A percentile compares a stretch with the other conserved stretches of the same genome.
These are phyloP conservation scores for Cylindrodendrum hubeiense DNA, from an alignment of 2,329 filamentous ascomycete species.

Conservation along the genomic window DNA sequence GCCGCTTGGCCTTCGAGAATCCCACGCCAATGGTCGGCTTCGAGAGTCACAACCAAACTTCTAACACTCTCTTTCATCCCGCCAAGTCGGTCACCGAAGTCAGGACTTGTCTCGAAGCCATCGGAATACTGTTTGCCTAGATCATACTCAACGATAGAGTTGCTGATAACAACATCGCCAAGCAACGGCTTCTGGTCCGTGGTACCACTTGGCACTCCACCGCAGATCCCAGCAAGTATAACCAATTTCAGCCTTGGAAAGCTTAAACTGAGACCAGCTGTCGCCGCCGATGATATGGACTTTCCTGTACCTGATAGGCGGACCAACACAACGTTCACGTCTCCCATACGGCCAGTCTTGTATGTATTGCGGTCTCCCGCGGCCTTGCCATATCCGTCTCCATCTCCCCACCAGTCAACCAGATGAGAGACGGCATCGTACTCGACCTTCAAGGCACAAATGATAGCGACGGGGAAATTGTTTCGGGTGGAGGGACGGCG, in stretches of 20 bases:
- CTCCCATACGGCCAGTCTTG: constrained; percentile 36
- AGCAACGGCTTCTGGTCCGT: neutral
- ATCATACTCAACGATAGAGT: constrained; percentile 6
- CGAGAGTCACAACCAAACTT: neutral
- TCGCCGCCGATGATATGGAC: neutral
- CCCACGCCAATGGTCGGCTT: neutral
- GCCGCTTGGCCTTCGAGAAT: neutral
- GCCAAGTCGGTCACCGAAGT: neutral
- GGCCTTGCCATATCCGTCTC: constrained; percentile 32
- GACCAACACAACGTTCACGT: neutral
- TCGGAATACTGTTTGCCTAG: neutral
- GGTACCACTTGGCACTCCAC: neutral
- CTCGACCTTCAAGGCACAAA: constrained; percentile 45
- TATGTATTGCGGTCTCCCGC: constrained; percentile 45
- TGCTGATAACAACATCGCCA: constrained; percentile 15
- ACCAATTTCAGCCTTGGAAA: neutral
- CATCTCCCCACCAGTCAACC: constrained; percentile 31
- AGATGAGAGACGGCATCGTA: constrained; percentile 39
- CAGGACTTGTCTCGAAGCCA: neutral
- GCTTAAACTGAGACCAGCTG: neutral
- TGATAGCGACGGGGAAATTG: constrained; percentile 39
- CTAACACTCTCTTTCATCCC: neutral
- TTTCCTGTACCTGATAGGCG: neutral
- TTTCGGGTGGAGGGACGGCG: neutral
- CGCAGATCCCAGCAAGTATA: constrained; percentile 4